Conservation (phyloP, 345 rosid species). For the Camelina hispida region DNA sequence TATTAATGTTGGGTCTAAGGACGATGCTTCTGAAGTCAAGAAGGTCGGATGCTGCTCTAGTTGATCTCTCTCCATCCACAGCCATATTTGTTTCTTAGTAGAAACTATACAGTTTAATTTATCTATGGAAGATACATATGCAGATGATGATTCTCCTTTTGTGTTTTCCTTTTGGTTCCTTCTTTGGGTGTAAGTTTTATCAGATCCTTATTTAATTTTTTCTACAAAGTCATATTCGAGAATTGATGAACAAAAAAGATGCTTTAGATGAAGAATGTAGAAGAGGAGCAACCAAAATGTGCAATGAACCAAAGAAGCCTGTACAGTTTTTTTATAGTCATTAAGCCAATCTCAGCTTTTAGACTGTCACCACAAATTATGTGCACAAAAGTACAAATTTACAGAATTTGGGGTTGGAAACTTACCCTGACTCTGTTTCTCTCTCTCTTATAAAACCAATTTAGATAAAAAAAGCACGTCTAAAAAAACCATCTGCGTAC, state of each 20-base stretch:
- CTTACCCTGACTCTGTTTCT: constrained; percentile 36
- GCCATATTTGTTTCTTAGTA: constrained; percentile 28
- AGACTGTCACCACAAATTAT: constrained; percentile 30
- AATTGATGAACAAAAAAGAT: background rate
- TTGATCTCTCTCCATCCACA: constrained; percentile 19
- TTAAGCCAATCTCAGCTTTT: constrained; percentile 32
- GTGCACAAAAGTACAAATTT: constrained; percentile 52
- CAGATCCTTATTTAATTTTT: background rate
- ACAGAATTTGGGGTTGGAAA: constrained; percentile 46
- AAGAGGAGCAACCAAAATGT: constrained; percentile 45
- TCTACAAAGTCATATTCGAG: background rate
- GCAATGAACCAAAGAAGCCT: constrained; percentile 42
- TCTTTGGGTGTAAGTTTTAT: constrained; percentile 34
- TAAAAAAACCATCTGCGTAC: constrained; percentile 25
- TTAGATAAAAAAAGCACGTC: constrained; percentile 34
- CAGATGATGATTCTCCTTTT: constrained; percentile 22
- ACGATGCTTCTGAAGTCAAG: constrained; percentile 76
- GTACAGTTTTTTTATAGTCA: constrained; percentile 41
- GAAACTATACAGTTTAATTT: constrained; percentile 17
- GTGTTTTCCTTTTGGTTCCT: constrained; percentile 6
- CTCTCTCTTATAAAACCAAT: constrained; percentile 44
- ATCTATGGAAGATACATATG: constrained; percentile 16
- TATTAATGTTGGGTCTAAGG: constrained; percentile 66
- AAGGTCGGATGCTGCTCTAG: constrained; percentile 69
- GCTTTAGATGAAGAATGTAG: constrained; percentile 6